Evolutionary conservation across 176 grass and related monocot genomes (phyloP).

Genomic region (Saccharum spontaneum): DNA sequence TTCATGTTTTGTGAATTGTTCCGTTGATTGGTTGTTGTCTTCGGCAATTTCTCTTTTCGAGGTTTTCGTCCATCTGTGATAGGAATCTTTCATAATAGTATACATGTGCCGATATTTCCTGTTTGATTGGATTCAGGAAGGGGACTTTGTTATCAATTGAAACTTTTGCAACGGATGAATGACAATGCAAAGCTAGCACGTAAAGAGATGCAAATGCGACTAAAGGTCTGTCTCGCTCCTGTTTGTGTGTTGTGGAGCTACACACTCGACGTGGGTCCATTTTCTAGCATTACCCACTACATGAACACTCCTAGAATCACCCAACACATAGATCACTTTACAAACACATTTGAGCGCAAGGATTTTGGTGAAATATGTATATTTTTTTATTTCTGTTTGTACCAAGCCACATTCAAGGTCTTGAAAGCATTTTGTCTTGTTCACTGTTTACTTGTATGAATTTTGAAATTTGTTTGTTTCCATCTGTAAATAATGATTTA

Average conservation of each 20-base stretch:
- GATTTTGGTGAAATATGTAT: neutral
- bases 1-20: constrained; percentile 7
- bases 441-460: neutral
- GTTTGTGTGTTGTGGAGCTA: neutral
- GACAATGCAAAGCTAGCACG: neutral
- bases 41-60: neutral
- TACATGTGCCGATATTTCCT: constrained; percentile 4
- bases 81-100: neutral
- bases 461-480: neutral
- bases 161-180: neutral
- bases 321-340: neutral
- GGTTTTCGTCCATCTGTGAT: neutral
- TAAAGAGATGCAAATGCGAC: neutral
- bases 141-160: neutral
- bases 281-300: neutral
- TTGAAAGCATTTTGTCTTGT: constrained; percentile 15
- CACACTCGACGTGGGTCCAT: neutral
- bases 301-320: neutral
- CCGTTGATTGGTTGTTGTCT: neutral
- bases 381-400: neutral
- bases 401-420: neutral
- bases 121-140: neutral
- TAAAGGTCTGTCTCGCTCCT: constrained; percentile 15
- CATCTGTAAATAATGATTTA: neutral
- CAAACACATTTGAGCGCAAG: neutral